Percentiles rank a stretch among this genome's conserved stretches.
Evolutionary conservation across 2,329 filamentous ascomycete species (phyloP).

Genomic region (Aureobasidium namibiae): DNA sequence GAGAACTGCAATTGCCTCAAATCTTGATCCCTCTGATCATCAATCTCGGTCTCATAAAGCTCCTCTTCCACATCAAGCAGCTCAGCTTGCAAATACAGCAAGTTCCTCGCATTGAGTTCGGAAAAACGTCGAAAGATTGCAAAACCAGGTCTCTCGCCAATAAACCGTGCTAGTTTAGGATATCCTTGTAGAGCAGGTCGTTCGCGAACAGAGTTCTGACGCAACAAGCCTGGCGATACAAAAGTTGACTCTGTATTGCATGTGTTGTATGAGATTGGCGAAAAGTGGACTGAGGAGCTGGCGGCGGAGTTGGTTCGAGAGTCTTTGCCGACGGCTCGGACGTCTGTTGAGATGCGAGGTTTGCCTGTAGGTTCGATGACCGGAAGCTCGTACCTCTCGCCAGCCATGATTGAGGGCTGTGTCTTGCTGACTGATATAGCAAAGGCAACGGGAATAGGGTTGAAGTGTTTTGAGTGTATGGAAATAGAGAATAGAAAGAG

Average conservation of each 20-base stretch:
- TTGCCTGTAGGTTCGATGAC: neutral
- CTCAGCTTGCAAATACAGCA: conserved; percentile 23
- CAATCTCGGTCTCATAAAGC: conserved; percentile 17
- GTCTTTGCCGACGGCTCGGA: neutral
- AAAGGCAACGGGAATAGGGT: neutral
- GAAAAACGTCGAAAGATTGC: conserved; percentile 21
- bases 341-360: neutral
- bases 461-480: neutral
- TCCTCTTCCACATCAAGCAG: conserved; percentile 19
- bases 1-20: conserved; percentile 17
- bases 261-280: neutral
- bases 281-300: conserved; percentile 5
- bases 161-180: conserved; percentile 17
- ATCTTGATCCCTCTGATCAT: conserved; percentile 12
- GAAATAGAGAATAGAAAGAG: neutral
- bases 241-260: conserved; percentile 6
- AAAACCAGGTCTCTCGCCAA: conserved; percentile 17
- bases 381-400: conserved; percentile 1
- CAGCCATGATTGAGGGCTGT: neutral
- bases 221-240: conserved; percentile 13
- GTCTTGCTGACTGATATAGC: neutral
- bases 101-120: conserved; percentile 19
- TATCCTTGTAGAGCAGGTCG: conserved; percentile 17
- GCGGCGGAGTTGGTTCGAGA: neutral
- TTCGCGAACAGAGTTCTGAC: conserved; percentile 14